A percentile compares a stretch with the other conserved stretches of the same genome.
These are phyloP conservation scores for Raphanus raphanistrum DNA, from an alignment of 345 rosid species.

Conservation along the genomic window DNA sequence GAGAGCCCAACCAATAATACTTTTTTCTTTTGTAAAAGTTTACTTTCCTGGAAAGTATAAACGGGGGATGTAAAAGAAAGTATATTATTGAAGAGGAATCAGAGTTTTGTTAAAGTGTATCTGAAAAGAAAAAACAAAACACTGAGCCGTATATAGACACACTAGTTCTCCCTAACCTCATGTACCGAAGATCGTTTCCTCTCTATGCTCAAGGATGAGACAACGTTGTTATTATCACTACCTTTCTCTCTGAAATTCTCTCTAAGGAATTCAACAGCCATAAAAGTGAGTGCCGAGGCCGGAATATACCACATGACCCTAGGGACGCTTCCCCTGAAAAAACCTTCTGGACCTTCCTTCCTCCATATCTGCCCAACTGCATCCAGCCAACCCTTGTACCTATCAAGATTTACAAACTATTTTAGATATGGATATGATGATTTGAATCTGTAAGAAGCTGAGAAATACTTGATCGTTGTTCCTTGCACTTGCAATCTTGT, in stretches of 20 bases:
- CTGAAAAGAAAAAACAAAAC: not conserved
- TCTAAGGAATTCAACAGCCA: conserved; percentile 93
- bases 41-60: no score
- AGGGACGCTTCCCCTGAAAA: conserved; percentile 89
- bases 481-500: conserved; percentile 97
- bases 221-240: conserved; percentile 24
- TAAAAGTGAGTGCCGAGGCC: conserved; percentile 93
- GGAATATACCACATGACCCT: conserved; percentile 93
- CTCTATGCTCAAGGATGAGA: conserved; percentile 52
- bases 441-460: not conserved
- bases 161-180: conserved; percentile 46
- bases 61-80: not conserved
- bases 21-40: no score
- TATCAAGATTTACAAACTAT: conserved; percentile 12
- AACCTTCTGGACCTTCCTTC: conserved; percentile 70
- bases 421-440: conserved; percentile 1
- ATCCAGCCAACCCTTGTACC: conserved; percentile 85
- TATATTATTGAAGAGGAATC: conserved; percentile 17
- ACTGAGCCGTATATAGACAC: conserved; percentile 32
- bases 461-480: conserved; percentile 61
- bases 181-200: conserved; percentile 46
- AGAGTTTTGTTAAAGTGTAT: conserved; percentile 19
- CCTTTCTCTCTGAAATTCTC: conserved; percentile 58
- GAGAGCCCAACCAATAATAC: not conserved
- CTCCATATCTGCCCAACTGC: conserved; percentile 65